Conservation (phyloP, 768 basidiomycete species). For the Leccinum variicolor region DNA sequence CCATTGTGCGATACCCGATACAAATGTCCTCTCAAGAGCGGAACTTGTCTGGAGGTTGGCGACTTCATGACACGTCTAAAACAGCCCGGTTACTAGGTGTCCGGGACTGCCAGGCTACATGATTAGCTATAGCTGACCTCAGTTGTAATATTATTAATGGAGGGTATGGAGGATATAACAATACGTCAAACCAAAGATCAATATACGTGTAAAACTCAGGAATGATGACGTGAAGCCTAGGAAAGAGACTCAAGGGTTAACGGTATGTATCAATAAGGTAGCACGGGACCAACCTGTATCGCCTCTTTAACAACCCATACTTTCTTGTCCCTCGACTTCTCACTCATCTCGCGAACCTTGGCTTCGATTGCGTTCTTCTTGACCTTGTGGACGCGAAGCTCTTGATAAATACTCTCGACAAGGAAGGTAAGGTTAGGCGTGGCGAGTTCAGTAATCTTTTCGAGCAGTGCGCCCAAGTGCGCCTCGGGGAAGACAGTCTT, state of each 20-base stretch:
- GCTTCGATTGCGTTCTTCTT: slow-evolving; percentile 84
- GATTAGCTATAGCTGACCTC: background rate
- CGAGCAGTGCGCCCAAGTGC: slow-evolving; percentile 56
- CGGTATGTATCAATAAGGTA: background rate
- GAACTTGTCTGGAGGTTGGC: slow-evolving; percentile 36
- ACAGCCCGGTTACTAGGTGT: background rate
- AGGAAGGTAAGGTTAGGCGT: slow-evolving; percentile 63
- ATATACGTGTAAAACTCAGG: slow-evolving; percentile 2
- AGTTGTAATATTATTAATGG: background rate
- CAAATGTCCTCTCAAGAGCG: slow-evolving; percentile 26
- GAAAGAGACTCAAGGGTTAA: background rate
- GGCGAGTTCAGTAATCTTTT: slow-evolving; percentile 59
- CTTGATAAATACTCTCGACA: slow-evolving; percentile 70
- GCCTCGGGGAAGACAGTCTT: slow-evolving; percentile 69
- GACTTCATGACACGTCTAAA: slow-evolving; percentile 23
- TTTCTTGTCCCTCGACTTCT: slow-evolving; percentile 70
- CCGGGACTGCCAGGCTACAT: background rate
- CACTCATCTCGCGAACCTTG: slow-evolving; percentile 72
- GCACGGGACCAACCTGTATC: slow-evolving; percentile 5
- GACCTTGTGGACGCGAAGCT: slow-evolving; percentile 63
- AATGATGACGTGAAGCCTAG: slow-evolving; percentile 10
- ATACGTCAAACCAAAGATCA: slow-evolving; percentile 1
- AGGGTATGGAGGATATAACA: slow-evolving; percentile 7
- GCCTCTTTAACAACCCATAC: slow-evolving; percentile 64
- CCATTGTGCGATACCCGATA: slow-evolving; percentile 31